phyloP scores from a whole-genome alignment of 2,329 filamentous ascomycete genomes.

The Penicillium sclerotiorum region DNA sequence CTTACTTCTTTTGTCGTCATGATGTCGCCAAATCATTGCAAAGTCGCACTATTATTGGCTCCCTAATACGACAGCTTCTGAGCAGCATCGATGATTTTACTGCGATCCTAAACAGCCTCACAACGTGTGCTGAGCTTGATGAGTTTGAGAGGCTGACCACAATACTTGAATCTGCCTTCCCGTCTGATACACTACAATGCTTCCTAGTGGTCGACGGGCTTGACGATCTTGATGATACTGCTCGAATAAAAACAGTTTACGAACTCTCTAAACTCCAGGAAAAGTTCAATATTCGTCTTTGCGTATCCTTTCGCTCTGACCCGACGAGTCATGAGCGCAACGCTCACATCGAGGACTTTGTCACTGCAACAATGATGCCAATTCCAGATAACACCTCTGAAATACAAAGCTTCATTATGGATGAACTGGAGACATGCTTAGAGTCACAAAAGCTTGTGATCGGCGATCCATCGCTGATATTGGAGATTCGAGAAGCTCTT shows the following conservation, averaged over 20 bases:
- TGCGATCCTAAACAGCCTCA: not conserved
- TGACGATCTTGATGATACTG: not conserved
- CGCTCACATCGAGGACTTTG: not conserved
- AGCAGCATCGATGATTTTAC: not conserved
- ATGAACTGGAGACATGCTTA: slow-evolving; percentile 18
- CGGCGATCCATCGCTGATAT: slow-evolving; percentile 1
- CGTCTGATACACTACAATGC: not conserved
- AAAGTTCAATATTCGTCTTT: not conserved
- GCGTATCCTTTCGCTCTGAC: not conserved
- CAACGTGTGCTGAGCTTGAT: not conserved
- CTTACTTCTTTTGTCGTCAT: slow-evolving; percentile 41
- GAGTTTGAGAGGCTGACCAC: not conserved
- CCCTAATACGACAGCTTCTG: slow-evolving; percentile 38
- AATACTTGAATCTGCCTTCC: not conserved
- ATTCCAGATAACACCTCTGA: not conserved
- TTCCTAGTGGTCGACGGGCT: not conserved
- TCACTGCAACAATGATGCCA: not conserved
- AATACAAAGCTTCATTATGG: not conserved
- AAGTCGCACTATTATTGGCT: slow-evolving; percentile 35
- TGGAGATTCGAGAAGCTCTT: slow-evolving; percentile 3
- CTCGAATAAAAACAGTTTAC: not conserved
- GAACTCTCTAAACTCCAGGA: not conserved
- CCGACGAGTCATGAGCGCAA: not conserved
- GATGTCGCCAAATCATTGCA: slow-evolving; percentile 34
- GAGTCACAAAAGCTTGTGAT: not conserved